phyloP scores from a whole-genome alignment of 306 rosid genomes.

The Medicago lupulina region DNA sequence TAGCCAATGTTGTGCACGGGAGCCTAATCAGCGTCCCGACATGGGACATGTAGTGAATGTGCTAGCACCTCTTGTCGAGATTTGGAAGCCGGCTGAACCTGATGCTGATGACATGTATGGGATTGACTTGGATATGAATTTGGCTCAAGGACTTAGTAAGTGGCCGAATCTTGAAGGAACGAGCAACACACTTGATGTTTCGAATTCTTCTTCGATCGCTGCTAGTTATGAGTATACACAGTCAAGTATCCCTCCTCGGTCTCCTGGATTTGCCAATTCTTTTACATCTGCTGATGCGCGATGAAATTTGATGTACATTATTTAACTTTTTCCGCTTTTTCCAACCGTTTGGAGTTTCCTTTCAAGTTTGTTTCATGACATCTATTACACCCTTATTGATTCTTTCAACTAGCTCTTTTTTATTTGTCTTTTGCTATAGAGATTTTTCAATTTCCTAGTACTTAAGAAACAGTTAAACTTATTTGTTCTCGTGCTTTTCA shows the following conservation, averaged over 20 bases:
- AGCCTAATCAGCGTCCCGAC: constrained; percentile 88
- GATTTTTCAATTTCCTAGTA: neutral
- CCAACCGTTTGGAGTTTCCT: too few relatives aligned
- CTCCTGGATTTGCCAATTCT: constrained; percentile 64
- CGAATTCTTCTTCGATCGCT: constrained; percentile 49
- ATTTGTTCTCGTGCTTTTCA: constrained; percentile 17
- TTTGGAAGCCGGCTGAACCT: constrained; percentile 77
- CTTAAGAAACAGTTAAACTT: neutral
- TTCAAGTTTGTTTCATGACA: neutral
- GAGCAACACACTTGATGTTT: constrained; percentile 40
- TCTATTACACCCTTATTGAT: neutral
- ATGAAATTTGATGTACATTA: constrained; percentile 45
- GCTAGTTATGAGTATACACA: constrained; percentile 58
- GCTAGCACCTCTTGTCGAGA: constrained; percentile 74
- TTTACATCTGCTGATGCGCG: constrained; percentile 67
- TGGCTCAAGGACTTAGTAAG: constrained; percentile 64
- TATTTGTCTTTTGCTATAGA: neutral
- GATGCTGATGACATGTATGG: constrained; percentile 55
- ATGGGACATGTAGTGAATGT: constrained; percentile 86
- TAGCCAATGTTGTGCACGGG: constrained; percentile 78
- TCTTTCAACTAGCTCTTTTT: constrained; percentile 12
- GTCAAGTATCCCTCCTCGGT: constrained; percentile 68
- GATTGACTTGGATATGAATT: constrained; percentile 61
- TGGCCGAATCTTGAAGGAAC: constrained; percentile 75
- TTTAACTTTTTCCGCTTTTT: neutral